These are phyloP conservation scores for Lepraria neglecta DNA, from an alignment of 495 filamentous ascomycete genomes.

Conservation along the genomic window DNA sequence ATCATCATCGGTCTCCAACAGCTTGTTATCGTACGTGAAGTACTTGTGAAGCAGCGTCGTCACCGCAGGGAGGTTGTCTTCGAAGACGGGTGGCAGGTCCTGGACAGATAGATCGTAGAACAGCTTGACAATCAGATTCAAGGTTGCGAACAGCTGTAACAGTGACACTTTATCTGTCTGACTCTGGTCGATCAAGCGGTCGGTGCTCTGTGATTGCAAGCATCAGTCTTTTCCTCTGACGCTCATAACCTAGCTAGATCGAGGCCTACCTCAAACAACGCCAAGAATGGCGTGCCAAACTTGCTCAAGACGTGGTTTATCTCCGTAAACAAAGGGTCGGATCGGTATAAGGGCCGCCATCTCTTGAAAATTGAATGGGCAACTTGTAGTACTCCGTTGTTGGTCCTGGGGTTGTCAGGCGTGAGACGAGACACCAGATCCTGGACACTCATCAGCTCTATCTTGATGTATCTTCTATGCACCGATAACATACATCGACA, in stretches of 20 bases:
- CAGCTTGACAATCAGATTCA: slow-evolving; percentile 82
- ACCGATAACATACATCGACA: slow-evolving; percentile 52
- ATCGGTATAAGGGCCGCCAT: slow-evolving; percentile 89
- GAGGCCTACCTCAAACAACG: slow-evolving; percentile 59
- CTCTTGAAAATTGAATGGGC: slow-evolving; percentile 97
- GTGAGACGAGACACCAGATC: slow-evolving; percentile 86
- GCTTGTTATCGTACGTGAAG: slow-evolving; percentile 75
- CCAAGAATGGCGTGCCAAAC: slow-evolving; percentile 76
- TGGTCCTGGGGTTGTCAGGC: slow-evolving; percentile 65
- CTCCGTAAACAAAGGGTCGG: slow-evolving; percentile 83
- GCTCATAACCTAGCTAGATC: not conserved
- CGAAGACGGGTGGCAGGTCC: slow-evolving; percentile 88
- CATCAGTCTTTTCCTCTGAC: slow-evolving; percentile 9
- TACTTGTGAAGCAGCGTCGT: slow-evolving; percentile 83
- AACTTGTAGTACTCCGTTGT: slow-evolving; percentile 91
- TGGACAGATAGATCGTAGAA: slow-evolving; percentile 95
- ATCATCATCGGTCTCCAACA: slow-evolving; percentile 77
- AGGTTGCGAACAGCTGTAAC: slow-evolving; percentile 66
- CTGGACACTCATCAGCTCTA: slow-evolving; percentile 32
- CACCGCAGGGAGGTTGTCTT: slow-evolving; percentile 71
- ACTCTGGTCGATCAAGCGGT: slow-evolving; percentile 68
- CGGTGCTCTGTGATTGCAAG: slow-evolving; percentile 52
- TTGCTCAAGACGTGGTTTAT: slow-evolving; percentile 86
- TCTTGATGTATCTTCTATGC: not conserved
- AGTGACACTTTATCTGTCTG: slow-evolving; percentile 65